A percentile compares a stretch with the other conserved stretches of the same genome.
Conservation (phyloP, 352 stramenopile species). For the Globisporangium camurandrum region DNA sequence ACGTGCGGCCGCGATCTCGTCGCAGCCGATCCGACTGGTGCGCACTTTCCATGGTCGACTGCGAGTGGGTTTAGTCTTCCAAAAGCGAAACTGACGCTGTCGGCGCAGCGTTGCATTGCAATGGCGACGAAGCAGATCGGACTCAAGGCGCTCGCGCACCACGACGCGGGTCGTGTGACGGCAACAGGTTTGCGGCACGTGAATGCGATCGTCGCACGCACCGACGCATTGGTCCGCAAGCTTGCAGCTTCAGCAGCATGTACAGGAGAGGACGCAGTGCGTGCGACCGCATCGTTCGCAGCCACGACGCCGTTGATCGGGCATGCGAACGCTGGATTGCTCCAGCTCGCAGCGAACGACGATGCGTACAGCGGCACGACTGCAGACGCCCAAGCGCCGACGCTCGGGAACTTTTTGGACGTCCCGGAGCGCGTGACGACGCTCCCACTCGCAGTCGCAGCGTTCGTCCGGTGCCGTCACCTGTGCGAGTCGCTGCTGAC, state of each 20-base stretch:
- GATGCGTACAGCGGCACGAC: conserved; percentile 74
- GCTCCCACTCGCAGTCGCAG: conserved; percentile 62
- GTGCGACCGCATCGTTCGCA: conserved; percentile 20
- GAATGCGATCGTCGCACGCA: conserved; percentile 42
- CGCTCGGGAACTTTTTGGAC: conserved; percentile 77
- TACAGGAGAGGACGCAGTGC: conserved; percentile 1
- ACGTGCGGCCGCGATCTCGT: conserved; percentile 66
- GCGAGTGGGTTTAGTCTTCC: conserved; percentile 45
- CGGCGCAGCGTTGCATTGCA: conserved; percentile 49
- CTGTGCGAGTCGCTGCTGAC: conserved; percentile 77
- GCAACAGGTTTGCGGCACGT: conserved; percentile 32
- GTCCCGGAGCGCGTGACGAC: conserved; percentile 76
- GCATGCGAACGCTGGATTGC: conserved; percentile 53
- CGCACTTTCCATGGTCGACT: conserved; percentile 53
- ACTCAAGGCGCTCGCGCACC: conserved; percentile 60
- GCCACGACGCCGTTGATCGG: conserved; percentile 33
- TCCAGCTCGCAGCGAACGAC: conserved; percentile 48
- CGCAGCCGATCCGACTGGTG: conserved; percentile 43
- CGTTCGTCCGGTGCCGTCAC: conserved; percentile 69
- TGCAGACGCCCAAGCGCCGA: conserved; percentile 49
- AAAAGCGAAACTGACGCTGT: conserved; percentile 37
- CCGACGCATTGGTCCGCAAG: conserved; percentile 38
- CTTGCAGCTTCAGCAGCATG: conserved; percentile 13
- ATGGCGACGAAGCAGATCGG: conserved; percentile 72
- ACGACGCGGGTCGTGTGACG: conserved; percentile 32